Base-by-base conservation (phyloP, 2,329 filamentous ascomycete species). In the Xylaria hypoxylon region DNA sequence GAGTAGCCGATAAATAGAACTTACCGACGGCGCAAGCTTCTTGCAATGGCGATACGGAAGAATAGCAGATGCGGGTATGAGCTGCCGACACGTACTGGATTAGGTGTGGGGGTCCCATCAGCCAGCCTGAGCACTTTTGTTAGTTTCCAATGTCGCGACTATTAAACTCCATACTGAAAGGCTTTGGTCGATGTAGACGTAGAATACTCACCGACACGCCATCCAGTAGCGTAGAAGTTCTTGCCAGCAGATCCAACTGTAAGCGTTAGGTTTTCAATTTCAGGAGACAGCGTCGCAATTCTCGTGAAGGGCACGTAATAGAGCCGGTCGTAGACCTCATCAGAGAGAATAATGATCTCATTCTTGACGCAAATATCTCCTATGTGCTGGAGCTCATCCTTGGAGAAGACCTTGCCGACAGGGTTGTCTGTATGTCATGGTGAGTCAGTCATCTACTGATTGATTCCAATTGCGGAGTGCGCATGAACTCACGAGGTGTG, bases 211-310 rank as follows among this genome's bases (percentile, higher is more conserved):
- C 84, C 88, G 4, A 98, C 94, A 64, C 96, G 90, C 96, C 96
- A 99, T 53, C 96, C 96, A 0, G 96, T 99, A 63, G 93, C 93
- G 77, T 98, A 98, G 80, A 99, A 99, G 84, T 96, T 96, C 86
- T 99, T 99, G 74, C 96, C 96, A 1, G 94, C 96, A 0, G 94
- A 97, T 22, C 96, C 96, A 33, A 99, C 96, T 0, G 96, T 98
- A 55, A 99, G 81, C 4, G 96, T 98, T 71, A 97, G 86, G 65
- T 88, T 88, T 73, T 94, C 94, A 58, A 98, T 89, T 78, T 97
- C 94, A 0, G 94, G 94, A 0, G 93, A 97, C 19, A 99, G 83
- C 0, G 94, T 97, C 26, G 93, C 93, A 62, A 98, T 91, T 73
- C 96, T 89, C 0, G 94, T 98, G 77, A 98, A 99, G 0, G 95